Conservation (phyloP, 202 grass and related monocot species). For the Bolboschoenoplectus hybrid region DNA sequence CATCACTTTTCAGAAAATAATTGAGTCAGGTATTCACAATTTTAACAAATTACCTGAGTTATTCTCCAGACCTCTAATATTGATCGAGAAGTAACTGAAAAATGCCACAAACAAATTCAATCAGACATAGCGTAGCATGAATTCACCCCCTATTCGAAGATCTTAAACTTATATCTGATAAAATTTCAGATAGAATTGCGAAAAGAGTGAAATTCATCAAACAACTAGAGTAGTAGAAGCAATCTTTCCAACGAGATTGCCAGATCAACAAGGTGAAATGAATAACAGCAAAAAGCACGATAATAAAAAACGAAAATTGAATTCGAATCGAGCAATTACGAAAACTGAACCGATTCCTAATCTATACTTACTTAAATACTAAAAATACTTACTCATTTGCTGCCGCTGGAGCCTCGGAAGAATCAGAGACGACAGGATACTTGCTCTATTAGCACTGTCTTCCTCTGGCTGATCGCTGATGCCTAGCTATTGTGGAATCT, state of each 20-base stretch:
- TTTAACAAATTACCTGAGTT: conserved; percentile 30
- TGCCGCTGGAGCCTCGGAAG: not conserved
- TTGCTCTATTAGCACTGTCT: too few relatives aligned
- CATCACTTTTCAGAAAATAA: not conserved
- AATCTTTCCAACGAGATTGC: not conserved
- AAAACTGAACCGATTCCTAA: not conserved
- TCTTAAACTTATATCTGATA: not conserved
- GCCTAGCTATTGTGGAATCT: too few relatives aligned
- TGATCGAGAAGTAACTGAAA: conserved; percentile 18
- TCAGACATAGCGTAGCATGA: not conserved
- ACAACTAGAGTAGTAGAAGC: not conserved
- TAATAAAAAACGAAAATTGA: not conserved
- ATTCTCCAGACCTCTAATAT: not conserved
- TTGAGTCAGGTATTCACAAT: conserved; percentile 9
- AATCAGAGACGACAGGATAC: not conserved
- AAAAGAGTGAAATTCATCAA: not conserved
- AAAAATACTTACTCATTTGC: conserved; percentile 23
- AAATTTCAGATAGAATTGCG: not conserved
- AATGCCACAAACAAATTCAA: conserved; percentile 1
- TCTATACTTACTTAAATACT: not conserved
- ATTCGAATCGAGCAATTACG: too few relatives aligned
- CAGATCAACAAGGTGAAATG: not conserved
- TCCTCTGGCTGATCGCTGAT: too few relatives aligned
- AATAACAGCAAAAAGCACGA: not conserved
- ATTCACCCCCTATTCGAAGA: not conserved